Evolutionary conservation across 140 eudicot species (phyloP).

Genomic region (Bidens hawaiensis): DNA sequence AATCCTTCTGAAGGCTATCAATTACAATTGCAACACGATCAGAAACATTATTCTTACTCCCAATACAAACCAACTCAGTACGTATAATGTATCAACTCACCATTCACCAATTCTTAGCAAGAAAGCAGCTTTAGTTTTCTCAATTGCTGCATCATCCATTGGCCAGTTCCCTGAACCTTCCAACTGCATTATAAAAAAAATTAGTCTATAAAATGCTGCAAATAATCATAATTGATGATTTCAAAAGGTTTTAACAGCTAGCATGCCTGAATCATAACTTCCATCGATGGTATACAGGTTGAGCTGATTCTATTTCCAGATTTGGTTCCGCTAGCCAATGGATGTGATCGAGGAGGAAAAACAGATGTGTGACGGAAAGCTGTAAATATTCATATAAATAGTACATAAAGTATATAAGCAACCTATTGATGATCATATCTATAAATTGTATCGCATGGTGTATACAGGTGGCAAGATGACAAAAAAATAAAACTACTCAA

Average conservation of each 20-base stretch:
- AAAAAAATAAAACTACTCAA: neutral
- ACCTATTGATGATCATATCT: neutral
- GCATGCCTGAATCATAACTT: too few relatives aligned
- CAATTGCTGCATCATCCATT: slow-evolving; percentile 79
- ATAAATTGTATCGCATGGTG: slow-evolving; percentile 3
- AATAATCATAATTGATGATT: too few relatives aligned
- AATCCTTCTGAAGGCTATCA: slow-evolving; percentile 57
- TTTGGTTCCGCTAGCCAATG: slow-evolving; percentile 47
- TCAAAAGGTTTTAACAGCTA: too few relatives aligned
- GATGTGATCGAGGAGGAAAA: slow-evolving; percentile 76
- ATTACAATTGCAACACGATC: slow-evolving; percentile 13
- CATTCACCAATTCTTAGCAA: slow-evolving; percentile 83
- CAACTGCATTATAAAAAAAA: slow-evolving; percentile 43
- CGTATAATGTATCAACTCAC: slow-evolving; percentile 30
- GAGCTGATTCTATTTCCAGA: neutral
- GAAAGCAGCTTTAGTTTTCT: slow-evolving; percentile 89
- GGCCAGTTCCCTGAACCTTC: slow-evolving; percentile 99
- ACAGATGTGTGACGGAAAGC: slow-evolving; percentile 91
- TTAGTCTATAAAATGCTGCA: neutral
- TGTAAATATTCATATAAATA: slow-evolving; percentile 26
- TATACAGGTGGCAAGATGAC: neutral
- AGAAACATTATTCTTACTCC: slow-evolving; percentile 14
- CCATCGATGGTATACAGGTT: too few relatives aligned
- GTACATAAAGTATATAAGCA: neutral
- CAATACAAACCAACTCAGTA: slow-evolving; percentile 1